These are phyloP conservation scores for Cudoniella acicularis DNA, from an alignment of 495 filamentous ascomycete species.

Conservation along the genomic window DNA sequence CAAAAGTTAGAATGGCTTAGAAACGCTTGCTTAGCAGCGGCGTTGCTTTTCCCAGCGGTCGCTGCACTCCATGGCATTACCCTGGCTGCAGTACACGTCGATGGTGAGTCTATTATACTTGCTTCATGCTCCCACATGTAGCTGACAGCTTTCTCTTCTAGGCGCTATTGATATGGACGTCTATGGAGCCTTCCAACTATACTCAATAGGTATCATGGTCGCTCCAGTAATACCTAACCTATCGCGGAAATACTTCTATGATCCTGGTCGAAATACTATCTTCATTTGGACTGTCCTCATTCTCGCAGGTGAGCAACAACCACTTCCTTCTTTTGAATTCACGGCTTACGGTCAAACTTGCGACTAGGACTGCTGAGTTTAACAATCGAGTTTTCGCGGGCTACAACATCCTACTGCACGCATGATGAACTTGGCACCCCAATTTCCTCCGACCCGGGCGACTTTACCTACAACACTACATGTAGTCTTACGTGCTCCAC, in stretches of 20 bases:
- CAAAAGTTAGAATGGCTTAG: slow-evolving; percentile 54
- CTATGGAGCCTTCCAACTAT: slow-evolving; percentile 60
- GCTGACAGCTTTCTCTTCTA: slow-evolving; percentile 25
- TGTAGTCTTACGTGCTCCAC: slow-evolving; percentile 42
- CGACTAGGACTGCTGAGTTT: slow-evolving; percentile 48
- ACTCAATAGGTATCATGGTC: slow-evolving; percentile 56
- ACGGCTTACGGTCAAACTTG: slow-evolving; percentile 6
- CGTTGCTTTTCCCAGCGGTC: slow-evolving; percentile 55
- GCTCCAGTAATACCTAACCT: slow-evolving; percentile 53
- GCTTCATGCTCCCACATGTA: not conserved
- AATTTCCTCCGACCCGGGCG: slow-evolving; percentile 21
- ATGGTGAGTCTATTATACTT: slow-evolving; percentile 36
- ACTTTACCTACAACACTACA: slow-evolving; percentile 36
- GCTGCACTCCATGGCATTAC: slow-evolving; percentile 58
- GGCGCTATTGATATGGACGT: slow-evolving; percentile 62
- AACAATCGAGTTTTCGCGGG: slow-evolving; percentile 55
- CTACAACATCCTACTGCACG: slow-evolving; percentile 34
- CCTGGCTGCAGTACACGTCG: slow-evolving; percentile 47
- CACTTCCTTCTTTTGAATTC: not conserved
- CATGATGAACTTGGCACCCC: slow-evolving; percentile 35
- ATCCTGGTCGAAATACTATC: slow-evolving; percentile 55
- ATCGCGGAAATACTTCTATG: slow-evolving; percentile 56
- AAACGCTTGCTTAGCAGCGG: slow-evolving; percentile 57
- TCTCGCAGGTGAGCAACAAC: slow-evolving; percentile 42
- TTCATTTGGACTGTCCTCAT: slow-evolving; percentile 57